Percentiles rank a stretch among this genome's conserved stretches.
Evolutionary conservation across 2,329 filamentous ascomycete genomes (phyloP).

Genomic region (Phaeophleospora eucalypticola): DNA sequence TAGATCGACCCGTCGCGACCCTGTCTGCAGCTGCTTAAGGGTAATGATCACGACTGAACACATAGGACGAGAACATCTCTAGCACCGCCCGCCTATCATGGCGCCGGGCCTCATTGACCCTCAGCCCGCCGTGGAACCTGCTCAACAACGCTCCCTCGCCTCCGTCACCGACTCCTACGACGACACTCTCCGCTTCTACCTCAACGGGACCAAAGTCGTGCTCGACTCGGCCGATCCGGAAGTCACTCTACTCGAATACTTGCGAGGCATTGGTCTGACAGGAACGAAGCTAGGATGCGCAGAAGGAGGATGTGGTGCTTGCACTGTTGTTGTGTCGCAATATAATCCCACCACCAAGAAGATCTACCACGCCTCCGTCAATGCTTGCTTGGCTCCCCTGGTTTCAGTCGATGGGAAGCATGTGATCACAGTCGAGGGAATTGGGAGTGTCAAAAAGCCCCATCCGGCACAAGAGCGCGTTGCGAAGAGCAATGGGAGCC

Average conservation of each 20-base stretch:
- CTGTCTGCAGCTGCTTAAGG: too few species aligned
- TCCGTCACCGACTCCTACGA: conserved; percentile 73
- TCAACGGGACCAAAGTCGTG: conserved; percentile 87
- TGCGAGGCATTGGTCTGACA: conserved; percentile 86
- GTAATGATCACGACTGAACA: background rate
- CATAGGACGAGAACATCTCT: background rate
- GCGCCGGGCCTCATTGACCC: conserved; percentile 55
- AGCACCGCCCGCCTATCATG: conserved; percentile 39
- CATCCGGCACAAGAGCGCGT: conserved; percentile 90
- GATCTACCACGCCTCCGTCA: conserved; percentile 95
- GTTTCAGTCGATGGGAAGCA: conserved; percentile 95
- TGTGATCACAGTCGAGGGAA: conserved; percentile 95
- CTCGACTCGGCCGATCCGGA: conserved; percentile 88
- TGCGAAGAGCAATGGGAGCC: conserved; percentile 84
- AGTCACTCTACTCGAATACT: conserved; percentile 84
- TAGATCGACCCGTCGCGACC: too few species aligned
- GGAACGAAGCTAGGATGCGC: conserved; percentile 96
- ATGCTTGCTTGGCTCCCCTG: conserved; percentile 89
- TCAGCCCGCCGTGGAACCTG: conserved; percentile 44
- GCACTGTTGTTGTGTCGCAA: conserved; percentile 91
- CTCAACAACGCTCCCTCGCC: conserved; percentile 48
- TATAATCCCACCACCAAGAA: conserved; percentile 86
- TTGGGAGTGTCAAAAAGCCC: conserved; percentile 79
- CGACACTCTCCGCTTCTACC: conserved; percentile 84
- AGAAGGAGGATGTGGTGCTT: conserved; percentile 94